Conservation (phyloP, 768 basidiomycete species). For the Strobilomyces confusus region DNA sequence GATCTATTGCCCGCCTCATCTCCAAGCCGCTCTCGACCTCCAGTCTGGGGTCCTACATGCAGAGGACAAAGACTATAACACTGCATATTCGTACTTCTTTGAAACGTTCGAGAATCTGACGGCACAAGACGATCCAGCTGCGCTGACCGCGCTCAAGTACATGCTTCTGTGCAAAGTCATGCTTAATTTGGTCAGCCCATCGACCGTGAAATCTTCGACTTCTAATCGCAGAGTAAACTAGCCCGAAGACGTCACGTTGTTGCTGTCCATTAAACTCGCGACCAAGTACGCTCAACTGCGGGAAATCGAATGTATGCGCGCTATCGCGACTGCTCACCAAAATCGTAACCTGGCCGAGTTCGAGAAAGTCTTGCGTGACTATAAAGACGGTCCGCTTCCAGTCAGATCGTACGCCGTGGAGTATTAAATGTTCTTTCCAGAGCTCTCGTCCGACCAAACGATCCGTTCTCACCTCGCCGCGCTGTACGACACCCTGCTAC, state of each 20-base stretch:
- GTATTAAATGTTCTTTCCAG: slow-evolving; percentile 36
- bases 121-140: slow-evolving; percentile 68
- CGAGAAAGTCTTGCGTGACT: slow-evolving; percentile 81
- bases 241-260: slow-evolving; percentile 91
- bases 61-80: slow-evolving; percentile 97
- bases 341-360: slow-evolving; percentile 87
- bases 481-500: slow-evolving; percentile 92
- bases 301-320: slow-evolving; percentile 95
- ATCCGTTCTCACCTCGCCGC: slow-evolving; percentile 93
- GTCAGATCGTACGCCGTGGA: background rate
- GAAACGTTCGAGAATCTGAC: slow-evolving; percentile 92
- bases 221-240: slow-evolving; percentile 28
- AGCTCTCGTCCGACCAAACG: slow-evolving; percentile 92
- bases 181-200: slow-evolving; percentile 76
- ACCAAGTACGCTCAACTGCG: slow-evolving; percentile 81
- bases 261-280: slow-evolving; percentile 84
- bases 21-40: slow-evolving; percentile 59
- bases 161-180: slow-evolving; percentile 99
- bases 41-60: slow-evolving; percentile 85
- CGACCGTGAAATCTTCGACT: background rate
- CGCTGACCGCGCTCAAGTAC: slow-evolving; percentile 89
- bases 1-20: slow-evolving; percentile 83
- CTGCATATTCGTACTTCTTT: slow-evolving; percentile 95
- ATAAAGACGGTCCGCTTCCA: slow-evolving; percentile 60
- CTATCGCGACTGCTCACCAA: slow-evolving; percentile 91